Evolutionary conservation across 1,284 basidiomycete genomes (phyloP).

Genomic region (Puccinia triticina): DNA sequence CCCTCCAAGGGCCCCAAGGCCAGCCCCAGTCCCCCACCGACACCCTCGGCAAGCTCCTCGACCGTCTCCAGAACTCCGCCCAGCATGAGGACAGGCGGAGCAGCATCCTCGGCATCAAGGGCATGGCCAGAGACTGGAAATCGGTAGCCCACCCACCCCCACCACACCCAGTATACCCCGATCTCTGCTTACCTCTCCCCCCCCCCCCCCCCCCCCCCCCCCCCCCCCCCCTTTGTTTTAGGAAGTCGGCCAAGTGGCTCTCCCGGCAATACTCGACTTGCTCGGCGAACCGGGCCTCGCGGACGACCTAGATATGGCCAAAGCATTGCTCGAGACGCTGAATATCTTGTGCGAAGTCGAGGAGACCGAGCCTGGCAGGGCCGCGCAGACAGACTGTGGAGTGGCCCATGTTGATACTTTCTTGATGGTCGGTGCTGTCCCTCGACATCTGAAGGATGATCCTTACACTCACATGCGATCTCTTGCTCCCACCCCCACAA

Average conservation of each 20-base stretch:
- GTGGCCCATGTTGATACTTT: slow-evolving; percentile 50
- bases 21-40: slow-evolving; percentile 73
- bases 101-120: slow-evolving; percentile 87
- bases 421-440: slow-evolving; percentile 28
- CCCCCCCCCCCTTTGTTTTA: slow-evolving; percentile 53
- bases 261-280: slow-evolving; percentile 72
- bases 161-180: no score
- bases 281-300: slow-evolving; percentile 82
- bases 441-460: slow-evolving; percentile 43
- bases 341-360: slow-evolving; percentile 72
- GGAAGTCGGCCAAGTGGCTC: slow-evolving; percentile 77
- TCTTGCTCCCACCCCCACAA: not conserved
- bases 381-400: slow-evolving; percentile 53
- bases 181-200: no score
- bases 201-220: not conserved
- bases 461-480: not conserved
- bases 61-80: slow-evolving; percentile 81
- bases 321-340: slow-evolving; percentile 84
- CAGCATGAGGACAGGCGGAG: slow-evolving; percentile 87
- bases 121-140: slow-evolving; percentile 85
- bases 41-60: slow-evolving; percentile 82
- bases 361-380: slow-evolving; percentile 51
- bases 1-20: slow-evolving; percentile 57
- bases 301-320: slow-evolving; percentile 83
- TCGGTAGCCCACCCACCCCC: slow-evolving; percentile 59